Evolutionary conservation across 2,329 filamentous ascomycete species (phyloP).

Genomic region (Colletotrichum abscissum): DNA sequence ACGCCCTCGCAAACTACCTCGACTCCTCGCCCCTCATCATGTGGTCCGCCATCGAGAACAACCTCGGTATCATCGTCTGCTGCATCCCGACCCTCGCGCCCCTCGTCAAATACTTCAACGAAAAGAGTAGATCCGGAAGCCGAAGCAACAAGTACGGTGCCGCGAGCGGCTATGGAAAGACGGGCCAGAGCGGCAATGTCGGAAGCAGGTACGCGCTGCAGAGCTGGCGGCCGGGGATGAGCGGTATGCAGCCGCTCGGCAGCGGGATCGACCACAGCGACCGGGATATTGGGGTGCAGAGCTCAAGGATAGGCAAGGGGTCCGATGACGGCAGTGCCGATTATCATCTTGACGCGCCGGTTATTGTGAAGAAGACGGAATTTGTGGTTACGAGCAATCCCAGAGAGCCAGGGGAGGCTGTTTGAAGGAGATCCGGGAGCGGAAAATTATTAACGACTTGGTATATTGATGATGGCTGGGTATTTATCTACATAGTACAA

Average conservation of each 20-base stretch:
- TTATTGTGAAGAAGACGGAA: conserved; percentile 33
- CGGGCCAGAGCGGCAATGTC: neutral
- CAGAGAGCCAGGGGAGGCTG: conserved; percentile 4
- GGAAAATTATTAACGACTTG: neutral
- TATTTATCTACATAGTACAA: neutral
- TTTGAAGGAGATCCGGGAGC: neutral
- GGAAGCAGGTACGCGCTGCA: conserved; percentile 42
- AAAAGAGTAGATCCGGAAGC: conserved; percentile 39
- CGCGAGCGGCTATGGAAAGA: conserved; percentile 35
- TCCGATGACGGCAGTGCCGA: conserved; percentile 30
- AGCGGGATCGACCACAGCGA: conserved; percentile 30
- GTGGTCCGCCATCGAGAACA: conserved; percentile 59
- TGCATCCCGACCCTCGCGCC: conserved; percentile 57
- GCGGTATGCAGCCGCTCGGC: conserved; percentile 38
- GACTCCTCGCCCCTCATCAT: conserved; percentile 56
- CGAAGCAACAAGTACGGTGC: conserved; percentile 35
- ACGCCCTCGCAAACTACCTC: conserved; percentile 54
- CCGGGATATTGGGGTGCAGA: neutral
- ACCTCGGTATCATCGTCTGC: conserved; percentile 56
- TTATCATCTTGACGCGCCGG: conserved; percentile 7
- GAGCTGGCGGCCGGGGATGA: conserved; percentile 40
- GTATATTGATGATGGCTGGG: too few species aligned
- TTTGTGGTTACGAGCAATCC: conserved; percentile 32
- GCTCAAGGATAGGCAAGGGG: conserved; percentile 10
- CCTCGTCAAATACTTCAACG: conserved; percentile 50